Percentiles rank a stretch among this genome's conserved stretches.
Evolutionary conservation across 163 green algal species (phyloP).

Genomic region (Chlamydomonas reinhardtii): DNA sequence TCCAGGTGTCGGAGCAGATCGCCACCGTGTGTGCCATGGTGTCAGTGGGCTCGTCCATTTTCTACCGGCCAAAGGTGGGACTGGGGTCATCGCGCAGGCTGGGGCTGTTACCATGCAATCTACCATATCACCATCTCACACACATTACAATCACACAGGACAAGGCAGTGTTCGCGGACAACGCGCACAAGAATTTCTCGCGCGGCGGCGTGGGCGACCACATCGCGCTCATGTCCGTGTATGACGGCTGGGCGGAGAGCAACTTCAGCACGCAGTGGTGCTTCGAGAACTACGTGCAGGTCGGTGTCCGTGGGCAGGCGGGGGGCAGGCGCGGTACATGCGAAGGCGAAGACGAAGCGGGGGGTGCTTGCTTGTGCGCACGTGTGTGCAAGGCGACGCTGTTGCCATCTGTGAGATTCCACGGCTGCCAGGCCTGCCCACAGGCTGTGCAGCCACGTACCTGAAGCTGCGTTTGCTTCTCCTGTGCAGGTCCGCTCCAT

Average conservation of each 20-base stretch:
- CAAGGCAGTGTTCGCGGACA: constrained; percentile 93
- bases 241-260: constrained; percentile 90
- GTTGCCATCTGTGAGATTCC: no score
- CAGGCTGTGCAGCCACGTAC: no score
- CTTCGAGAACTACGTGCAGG: constrained; percentile 98
- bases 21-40: constrained; percentile 96
- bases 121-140: neutral
- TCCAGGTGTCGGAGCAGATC: constrained; percentile 88
- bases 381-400: no score
- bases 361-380: neutral
- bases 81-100: no score
- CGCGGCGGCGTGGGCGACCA: constrained; percentile 93
- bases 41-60: constrained; percentile 90
- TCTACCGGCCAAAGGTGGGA: constrained; percentile 94
- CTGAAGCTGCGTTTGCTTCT: no score
- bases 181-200: constrained; percentile 94
- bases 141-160: constrained; percentile 75
- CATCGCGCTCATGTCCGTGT: constrained; percentile 88
- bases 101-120: no score
- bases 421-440: no score
- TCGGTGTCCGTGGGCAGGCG: no score
- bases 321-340: no score
- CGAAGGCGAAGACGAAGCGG: no score
- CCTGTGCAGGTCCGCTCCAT: constrained; percentile 91
- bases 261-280: constrained; percentile 94